Evolutionary conservation across 2,329 filamentous ascomycete genomes (phyloP).

Genomic region (Exophiala lecanii-corni): DNA sequence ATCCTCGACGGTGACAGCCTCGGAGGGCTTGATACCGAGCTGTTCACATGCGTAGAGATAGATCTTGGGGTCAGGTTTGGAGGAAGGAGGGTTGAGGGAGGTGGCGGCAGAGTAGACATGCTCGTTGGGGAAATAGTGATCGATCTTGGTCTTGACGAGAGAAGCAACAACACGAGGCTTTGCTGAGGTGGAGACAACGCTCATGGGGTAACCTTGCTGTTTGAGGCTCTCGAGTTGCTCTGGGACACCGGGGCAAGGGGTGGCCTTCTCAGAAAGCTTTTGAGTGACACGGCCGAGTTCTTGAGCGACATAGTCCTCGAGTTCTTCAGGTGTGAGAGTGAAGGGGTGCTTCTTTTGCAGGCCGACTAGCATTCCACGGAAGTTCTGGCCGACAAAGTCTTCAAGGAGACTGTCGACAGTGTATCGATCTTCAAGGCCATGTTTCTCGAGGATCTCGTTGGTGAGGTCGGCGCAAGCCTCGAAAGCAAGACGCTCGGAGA

Average conservation of each 20-base stretch:
- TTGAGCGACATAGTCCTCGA: conserved; percentile 69
- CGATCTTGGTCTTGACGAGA: conserved; percentile 74
- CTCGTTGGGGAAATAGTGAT: conserved; percentile 70
- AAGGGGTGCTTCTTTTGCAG: conserved; percentile 76
- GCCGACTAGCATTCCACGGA: conserved; percentile 70
- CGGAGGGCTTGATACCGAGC: conserved; percentile 65
- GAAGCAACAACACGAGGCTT: conserved; percentile 74
- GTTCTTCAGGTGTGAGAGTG: conserved; percentile 61
- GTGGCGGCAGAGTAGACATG: conserved; percentile 80
- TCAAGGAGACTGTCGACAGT: conserved; percentile 73
- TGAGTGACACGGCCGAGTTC: conserved; percentile 82
- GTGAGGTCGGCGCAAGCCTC: conserved; percentile 87
- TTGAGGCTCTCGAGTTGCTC: conserved; percentile 64
- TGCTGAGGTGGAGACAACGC: conserved; percentile 78
- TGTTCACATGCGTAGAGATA: conserved; percentile 74
- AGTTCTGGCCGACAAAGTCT: conserved; percentile 93
- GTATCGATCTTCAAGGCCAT: conserved; percentile 64
- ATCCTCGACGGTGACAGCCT: conserved; percentile 82
- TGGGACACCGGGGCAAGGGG: conserved; percentile 66
- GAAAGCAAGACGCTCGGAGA: conserved; percentile 87
- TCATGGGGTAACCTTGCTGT: conserved; percentile 62
- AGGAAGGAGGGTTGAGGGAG: conserved; percentile 71
- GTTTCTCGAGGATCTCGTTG: conserved; percentile 74
- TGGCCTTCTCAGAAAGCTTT: conserved; percentile 67
- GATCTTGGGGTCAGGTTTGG: conserved; percentile 90